A percentile compares a stretch with the other conserved stretches of the same genome.
Evolutionary conservation across 208 protist genomes (phyloP).

Genomic region (Trichomonas tenax): DNA sequence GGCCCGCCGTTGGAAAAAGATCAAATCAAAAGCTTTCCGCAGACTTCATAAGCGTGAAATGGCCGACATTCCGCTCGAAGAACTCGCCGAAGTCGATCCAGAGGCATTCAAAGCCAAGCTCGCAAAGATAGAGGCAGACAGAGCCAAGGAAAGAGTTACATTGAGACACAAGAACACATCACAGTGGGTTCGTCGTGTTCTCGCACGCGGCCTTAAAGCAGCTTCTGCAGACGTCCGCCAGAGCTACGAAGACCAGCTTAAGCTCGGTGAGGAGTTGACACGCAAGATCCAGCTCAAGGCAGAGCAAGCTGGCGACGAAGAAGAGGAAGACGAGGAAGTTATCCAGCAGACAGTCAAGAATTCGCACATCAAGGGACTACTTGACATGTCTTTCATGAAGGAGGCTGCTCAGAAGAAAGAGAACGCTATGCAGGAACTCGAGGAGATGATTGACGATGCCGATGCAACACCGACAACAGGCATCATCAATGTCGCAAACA

Average conservation of each 20-base stretch:
- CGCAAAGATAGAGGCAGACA: neutral
- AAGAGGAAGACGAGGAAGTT: neutral
- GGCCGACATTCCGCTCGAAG: slow-evolving; percentile 1
- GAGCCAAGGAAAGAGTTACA: neutral
- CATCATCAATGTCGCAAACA: neutral
- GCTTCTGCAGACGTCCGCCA: neutral
- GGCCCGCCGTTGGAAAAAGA: slow-evolving; percentile 30
- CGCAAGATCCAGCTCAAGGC: neutral
- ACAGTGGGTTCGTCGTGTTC: slow-evolving; percentile 1
- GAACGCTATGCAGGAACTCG: neutral
- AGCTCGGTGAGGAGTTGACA: neutral
- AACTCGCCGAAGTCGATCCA: slow-evolving; percentile 7
- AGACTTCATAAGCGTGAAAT: slow-evolving; percentile 28
- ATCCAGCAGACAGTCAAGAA: neutral
- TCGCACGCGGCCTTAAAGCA: neutral
- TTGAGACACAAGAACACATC: slow-evolving; percentile 15
- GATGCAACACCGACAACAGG: neutral
- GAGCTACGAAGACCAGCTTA: neutral
- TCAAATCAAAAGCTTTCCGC: slow-evolving; percentile 35
- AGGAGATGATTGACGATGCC: neutral
- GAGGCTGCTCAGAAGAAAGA: neutral
- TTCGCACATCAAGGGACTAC: neutral
- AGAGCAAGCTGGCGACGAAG: neutral
- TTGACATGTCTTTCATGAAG: neutral
- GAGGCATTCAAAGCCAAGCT: neutral